Evolutionary conservation across 345 rosid genomes (phyloP).

Genomic region (Citrus glauca): DNA sequence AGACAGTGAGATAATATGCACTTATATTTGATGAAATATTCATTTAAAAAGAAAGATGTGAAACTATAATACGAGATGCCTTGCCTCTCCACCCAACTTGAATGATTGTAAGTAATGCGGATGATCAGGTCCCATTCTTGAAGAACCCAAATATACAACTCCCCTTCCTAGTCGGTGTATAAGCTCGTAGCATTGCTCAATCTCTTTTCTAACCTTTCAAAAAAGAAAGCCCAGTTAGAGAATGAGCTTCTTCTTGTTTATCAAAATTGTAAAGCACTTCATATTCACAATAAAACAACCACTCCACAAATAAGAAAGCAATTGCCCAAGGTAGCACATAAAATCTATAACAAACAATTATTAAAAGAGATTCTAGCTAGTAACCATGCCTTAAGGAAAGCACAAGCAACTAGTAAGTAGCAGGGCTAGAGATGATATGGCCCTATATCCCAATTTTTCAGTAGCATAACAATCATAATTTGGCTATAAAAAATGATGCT

Average conservation of each 20-base stretch:
- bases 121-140: constrained; percentile 72
- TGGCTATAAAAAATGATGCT: not conserved
- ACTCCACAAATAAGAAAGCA: not conserved
- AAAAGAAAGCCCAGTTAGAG: constrained; percentile 18
- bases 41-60: not conserved
- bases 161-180: constrained; percentile 77
- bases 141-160: constrained; percentile 78
- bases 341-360: not conserved
- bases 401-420: not conserved
- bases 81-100: constrained; percentile 72
- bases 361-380: not conserved
- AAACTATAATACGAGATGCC: constrained; percentile 20
- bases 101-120: constrained; percentile 56
- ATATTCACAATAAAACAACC: not conserved
- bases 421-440: not conserved
- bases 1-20: not conserved
- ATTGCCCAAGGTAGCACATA: not conserved
- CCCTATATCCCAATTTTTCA: not conserved
- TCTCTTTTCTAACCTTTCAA: constrained; percentile 81
- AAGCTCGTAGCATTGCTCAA: constrained; percentile 65
- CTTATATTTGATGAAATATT: not conserved
- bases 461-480: not conserved
- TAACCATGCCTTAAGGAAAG: not conserved
- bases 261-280: not conserved
- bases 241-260: constrained; percentile 10